Evolutionary conservation across 2,329 filamentous ascomycete genomes (phyloP).

Genomic region (Apiospora pterosperma): DNA sequence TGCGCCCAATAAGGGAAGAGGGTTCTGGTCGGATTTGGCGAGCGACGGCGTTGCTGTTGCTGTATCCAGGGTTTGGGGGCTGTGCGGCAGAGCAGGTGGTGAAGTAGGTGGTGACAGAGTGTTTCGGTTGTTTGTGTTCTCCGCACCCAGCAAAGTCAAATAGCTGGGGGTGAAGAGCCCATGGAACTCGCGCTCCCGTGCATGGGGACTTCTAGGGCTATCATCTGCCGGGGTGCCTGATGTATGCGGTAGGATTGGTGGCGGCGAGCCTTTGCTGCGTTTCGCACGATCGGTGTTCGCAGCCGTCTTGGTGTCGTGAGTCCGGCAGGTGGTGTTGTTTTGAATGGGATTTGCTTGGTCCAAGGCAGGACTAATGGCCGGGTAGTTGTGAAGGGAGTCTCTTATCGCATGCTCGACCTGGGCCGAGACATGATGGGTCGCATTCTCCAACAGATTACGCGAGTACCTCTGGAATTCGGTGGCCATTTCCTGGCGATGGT

Average conservation of each 20-base stretch:
- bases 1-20: conserved; percentile 12
- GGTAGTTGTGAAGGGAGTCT: conserved; percentile 40
- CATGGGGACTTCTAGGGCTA: conserved; percentile 42
- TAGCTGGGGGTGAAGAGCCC: conserved; percentile 62
- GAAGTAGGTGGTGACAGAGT: conserved; percentile 12
- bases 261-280: conserved; percentile 30
- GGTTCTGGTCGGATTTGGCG: conserved; percentile 13
- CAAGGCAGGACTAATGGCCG: conserved; percentile 39
- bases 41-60: conserved; percentile 10
- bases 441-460: conserved; percentile 44
- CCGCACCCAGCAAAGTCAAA: conserved; percentile 55
- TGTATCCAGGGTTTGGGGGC: conserved; percentile 25
- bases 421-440: conserved; percentile 42
- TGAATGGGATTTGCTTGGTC: conserved; percentile 20
- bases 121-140: conserved; percentile 15
- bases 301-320: conserved; percentile 7
- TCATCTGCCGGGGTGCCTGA: conserved; percentile 31
- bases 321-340: conserved; percentile 20
- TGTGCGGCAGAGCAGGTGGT: conserved; percentile 12
- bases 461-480: conserved; percentile 55
- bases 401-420: conserved; percentile 45
- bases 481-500: conserved; percentile 55
- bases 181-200: conserved; percentile 56
- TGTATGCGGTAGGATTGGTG: conserved; percentile 36
- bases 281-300: conserved; percentile 20